Evolutionary conservation across 352 stramenopile genomes (phyloP).

Genomic region (Globisporangium rhizosaccharum): DNA sequence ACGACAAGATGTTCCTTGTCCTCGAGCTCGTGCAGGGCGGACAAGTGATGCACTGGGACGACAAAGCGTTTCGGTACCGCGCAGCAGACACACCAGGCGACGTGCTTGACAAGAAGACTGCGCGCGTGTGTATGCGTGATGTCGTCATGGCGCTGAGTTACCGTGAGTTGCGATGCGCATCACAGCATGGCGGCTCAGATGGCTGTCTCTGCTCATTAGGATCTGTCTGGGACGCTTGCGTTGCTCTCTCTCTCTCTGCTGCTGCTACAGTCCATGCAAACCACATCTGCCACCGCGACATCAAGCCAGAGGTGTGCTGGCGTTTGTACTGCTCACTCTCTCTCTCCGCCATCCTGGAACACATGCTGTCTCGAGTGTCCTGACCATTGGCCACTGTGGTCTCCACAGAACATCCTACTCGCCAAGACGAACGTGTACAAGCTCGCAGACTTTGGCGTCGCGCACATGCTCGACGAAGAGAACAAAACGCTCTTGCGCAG

Average conservation of each 20-base stretch:
- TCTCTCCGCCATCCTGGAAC: neutral
- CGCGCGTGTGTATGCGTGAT: constrained; percentile 60
- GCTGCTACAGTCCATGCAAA: constrained; percentile 56
- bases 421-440: constrained; percentile 53
- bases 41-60: constrained; percentile 84
- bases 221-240: neutral
- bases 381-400: neutral
- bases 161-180: constrained; percentile 23
- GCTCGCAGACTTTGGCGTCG: constrained; percentile 77
- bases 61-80: constrained; percentile 59
- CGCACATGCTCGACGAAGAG: constrained; percentile 46
- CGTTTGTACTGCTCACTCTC: neutral
- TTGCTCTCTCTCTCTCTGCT: neutral
- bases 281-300: constrained; percentile 82
- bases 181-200: neutral
- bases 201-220: neutral
- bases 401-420: constrained; percentile 60
- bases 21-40: constrained; percentile 78
- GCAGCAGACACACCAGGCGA: constrained; percentile 19
- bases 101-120: constrained; percentile 30
- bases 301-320: constrained; percentile 48
- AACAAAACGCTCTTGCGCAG: constrained; percentile 47
- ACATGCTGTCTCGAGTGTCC: no score
- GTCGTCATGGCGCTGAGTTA: constrained; percentile 79
- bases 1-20: constrained; percentile 79